Percentiles rank a stretch among this genome's conserved stretches.
These are phyloP conservation scores for Labyrinthula sp. DNA, from an alignment of 352 stramenopile species.

Conservation along the genomic window DNA sequence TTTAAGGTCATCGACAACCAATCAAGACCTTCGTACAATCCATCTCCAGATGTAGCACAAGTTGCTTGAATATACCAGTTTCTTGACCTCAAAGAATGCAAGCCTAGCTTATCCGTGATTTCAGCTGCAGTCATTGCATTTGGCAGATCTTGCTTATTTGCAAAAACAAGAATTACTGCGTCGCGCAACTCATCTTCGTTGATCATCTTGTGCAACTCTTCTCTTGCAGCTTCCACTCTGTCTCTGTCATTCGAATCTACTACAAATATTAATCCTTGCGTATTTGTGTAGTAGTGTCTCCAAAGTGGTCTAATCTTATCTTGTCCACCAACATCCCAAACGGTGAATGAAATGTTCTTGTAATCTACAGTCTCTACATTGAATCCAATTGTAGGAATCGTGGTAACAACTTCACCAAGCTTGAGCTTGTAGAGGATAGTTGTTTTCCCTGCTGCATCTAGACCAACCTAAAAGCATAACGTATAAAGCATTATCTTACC, in stretches of 20 bases:
- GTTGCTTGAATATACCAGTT: constrained; percentile 99
- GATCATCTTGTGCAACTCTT: constrained; percentile 92
- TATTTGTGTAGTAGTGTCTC: constrained; percentile 99
- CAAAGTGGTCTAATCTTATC: constrained; percentile 89
- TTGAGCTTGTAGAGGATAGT: constrained; percentile 73
- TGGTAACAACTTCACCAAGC: constrained; percentile 81
- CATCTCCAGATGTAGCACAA: constrained; percentile 91
- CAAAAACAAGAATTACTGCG: constrained; percentile 86
- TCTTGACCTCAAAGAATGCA: constrained; percentile 80
- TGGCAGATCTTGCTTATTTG: constrained; percentile 98
- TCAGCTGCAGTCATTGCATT: constrained; percentile 90
- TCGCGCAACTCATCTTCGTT: constrained; percentile 92
- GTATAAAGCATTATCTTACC: too few species aligned
- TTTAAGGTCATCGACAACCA: constrained; percentile 69
- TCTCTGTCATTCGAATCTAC: constrained; percentile 95
- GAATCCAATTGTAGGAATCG: constrained; percentile 53
- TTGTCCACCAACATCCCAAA: constrained; percentile 89
- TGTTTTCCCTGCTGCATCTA: constrained; percentile 68
- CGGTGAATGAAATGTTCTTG: constrained; percentile 35
- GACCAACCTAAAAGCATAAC: too few species aligned
- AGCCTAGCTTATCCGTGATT: constrained; percentile 93
- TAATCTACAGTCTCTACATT: constrained; percentile 98
- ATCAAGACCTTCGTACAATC: constrained; percentile 95
- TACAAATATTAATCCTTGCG: constrained; percentile 96
- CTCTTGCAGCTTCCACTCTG: constrained; percentile 79